These are phyloP conservation scores for Yamagishiella unicocca DNA, from an alignment of 139 green algal genomes.

Conservation along the genomic window DNA sequence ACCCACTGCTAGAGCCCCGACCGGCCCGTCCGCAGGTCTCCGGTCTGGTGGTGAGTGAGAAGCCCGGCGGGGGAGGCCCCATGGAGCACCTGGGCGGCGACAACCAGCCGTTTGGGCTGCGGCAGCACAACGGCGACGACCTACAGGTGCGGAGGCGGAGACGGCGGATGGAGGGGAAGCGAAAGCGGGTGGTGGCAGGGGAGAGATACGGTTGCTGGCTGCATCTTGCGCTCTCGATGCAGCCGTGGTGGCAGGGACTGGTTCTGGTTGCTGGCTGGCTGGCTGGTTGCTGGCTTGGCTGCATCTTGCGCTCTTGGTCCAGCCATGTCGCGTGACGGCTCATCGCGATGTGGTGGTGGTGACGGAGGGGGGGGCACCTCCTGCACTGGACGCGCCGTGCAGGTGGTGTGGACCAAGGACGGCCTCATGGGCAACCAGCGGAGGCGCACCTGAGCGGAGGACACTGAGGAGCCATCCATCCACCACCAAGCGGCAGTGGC, in stretches of 20 bases:
- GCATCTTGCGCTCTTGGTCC: too few species aligned
- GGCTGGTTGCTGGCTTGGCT: too few species aligned
- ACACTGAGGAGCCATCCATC: neutral
- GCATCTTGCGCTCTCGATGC: too few species aligned
- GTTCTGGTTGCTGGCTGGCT: too few species aligned
- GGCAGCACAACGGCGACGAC: constrained; percentile 28
- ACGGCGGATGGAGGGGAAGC: neutral
- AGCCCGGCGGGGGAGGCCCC: neutral
- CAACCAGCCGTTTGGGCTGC: constrained; percentile 34
- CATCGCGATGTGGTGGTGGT: too few species aligned
- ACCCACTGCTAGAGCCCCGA: too few species aligned
- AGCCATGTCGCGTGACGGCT: too few species aligned
- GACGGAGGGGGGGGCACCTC: too few species aligned
- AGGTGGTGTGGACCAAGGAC: constrained; percentile 27
- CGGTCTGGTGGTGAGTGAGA: constrained; percentile 29
- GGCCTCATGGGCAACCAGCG: neutral
- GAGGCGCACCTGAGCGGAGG: neutral
- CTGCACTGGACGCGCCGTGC: too few species aligned
- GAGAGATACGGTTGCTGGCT: too few species aligned
- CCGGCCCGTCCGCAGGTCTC: constrained; percentile 7
- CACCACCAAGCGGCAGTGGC: neutral
- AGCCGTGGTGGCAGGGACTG: too few species aligned
- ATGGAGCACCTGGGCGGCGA: neutral
- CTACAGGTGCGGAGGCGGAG: neutral
- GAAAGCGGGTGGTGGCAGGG: too few species aligned